Conservation (phyloP, 176 grass and related monocot species). For the Elymus sibiricus region DNA sequence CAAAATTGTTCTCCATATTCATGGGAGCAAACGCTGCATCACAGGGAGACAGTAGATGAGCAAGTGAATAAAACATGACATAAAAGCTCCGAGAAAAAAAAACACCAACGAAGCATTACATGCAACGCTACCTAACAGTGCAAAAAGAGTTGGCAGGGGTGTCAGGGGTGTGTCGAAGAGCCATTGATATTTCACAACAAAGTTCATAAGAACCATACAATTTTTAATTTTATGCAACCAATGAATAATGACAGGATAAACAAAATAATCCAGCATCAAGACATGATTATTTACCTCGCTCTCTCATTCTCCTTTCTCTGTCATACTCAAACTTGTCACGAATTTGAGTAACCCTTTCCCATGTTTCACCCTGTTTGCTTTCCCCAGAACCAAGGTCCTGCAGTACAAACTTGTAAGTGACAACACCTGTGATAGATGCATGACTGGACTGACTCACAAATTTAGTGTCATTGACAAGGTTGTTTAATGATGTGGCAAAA, state of each 20-base stretch:
- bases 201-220: neutral
- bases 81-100: neutral
- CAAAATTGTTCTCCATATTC: constrained; percentile 44
- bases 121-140: neutral
- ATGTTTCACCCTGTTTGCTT: constrained; percentile 56
- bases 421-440: neutral
- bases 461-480: neutral
- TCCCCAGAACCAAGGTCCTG: constrained; percentile 54
- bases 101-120: neutral
- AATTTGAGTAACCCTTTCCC: constrained; percentile 92
- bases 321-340: constrained; percentile 99
- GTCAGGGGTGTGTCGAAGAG: neutral
- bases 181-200: neutral
- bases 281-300: constrained; percentile 56
- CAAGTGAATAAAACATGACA: neutral
- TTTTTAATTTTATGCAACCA: neutral
- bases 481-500: neutral
- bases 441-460: constrained; percentile 1
- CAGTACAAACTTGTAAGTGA: constrained; percentile 23
- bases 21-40: constrained; percentile 61
- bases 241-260: neutral
- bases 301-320: constrained; percentile 84
- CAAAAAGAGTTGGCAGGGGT: neutral
- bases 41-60: neutral
- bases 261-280: neutral